Evolutionary conservation across 164 flowering plant genomes (phyloP).

Genomic region (Malania oleifera): DNA sequence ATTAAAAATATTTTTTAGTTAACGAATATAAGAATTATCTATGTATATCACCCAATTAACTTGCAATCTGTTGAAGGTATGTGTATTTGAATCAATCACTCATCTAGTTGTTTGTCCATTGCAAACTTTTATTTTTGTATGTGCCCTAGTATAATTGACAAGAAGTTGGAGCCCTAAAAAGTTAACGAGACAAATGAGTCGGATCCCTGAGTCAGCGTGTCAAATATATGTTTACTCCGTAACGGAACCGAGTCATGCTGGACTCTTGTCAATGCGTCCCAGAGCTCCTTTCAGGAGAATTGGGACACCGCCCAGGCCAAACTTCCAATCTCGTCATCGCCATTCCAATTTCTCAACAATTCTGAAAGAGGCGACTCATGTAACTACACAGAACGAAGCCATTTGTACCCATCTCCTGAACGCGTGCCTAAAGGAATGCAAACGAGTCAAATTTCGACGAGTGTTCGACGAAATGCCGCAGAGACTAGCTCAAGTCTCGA

Average conservation of each 20-base stretch:
- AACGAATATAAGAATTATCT: too few species aligned
- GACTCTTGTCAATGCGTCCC: conserved; percentile 8
- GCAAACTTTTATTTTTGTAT: too few species aligned
- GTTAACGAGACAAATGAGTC: too few species aligned
- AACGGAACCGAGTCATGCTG: conserved; percentile 1
- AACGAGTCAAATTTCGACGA: conserved; percentile 28
- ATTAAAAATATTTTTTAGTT: too few species aligned
- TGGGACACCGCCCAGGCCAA: background rate
- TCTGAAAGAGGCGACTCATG: background rate
- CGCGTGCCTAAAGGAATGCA: conserved; percentile 43
- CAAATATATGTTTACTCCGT: too few species aligned
- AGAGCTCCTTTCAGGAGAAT: background rate
- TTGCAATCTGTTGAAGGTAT: too few species aligned
- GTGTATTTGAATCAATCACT: too few species aligned
- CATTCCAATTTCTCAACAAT: conserved; percentile 14
- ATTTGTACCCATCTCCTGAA: conserved; percentile 27
- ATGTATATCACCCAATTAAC: too few species aligned
- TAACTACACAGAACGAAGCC: conserved; percentile 2
- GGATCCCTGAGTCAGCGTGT: too few species aligned
- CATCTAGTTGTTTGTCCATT: too few species aligned
- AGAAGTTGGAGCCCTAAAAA: too few species aligned
- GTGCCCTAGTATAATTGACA: too few species aligned
- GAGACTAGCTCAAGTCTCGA: conserved; percentile 22
- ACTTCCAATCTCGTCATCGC: background rate
- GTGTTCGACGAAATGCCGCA: conserved; percentile 59